Evolutionary conservation across 768 basidiomycete genomes (phyloP).

Genomic region (Lactarius akahatsu): DNA sequence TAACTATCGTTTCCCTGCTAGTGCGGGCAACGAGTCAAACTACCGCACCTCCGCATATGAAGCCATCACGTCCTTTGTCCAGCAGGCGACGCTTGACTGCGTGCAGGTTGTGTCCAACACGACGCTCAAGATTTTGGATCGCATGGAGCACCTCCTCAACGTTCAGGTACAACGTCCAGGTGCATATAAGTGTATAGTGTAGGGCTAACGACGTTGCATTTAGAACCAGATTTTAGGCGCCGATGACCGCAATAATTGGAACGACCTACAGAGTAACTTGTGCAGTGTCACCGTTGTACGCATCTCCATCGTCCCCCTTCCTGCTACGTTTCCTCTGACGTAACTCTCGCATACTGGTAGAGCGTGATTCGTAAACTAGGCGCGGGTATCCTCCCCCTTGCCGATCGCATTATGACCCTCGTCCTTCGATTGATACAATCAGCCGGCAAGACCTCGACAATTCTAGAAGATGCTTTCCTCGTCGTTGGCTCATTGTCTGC

Average conservation of each 20-base stretch:
- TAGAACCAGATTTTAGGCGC: conserved; percentile 92
- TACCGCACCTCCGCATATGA: conserved; percentile 96
- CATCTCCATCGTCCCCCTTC: conserved; percentile 18
- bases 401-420: conserved; percentile 94
- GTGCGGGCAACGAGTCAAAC: conserved; percentile 84
- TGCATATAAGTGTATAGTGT: background rate
- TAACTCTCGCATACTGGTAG: conserved; percentile 39
- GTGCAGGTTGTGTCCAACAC: conserved; percentile 82
- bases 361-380: conserved; percentile 83
- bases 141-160: conserved; percentile 84
- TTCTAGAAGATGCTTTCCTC: conserved; percentile 95
- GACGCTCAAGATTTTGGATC: conserved; percentile 73
- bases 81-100: conserved; percentile 76
- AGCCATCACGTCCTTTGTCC: conserved; percentile 85
- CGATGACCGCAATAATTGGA: conserved; percentile 99
- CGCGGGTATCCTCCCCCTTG: conserved; percentile 79
- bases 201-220: conserved; percentile 6
- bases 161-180: conserved; percentile 61
- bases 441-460: conserved; percentile 89
- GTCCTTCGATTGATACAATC: conserved; percentile 80
- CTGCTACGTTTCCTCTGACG: background rate
- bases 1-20: conserved; percentile 35
- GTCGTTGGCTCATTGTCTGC: conserved; percentile 74
- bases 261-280: conserved; percentile 94
- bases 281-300: conserved; percentile 86